Percentiles rank a stretch among this genome's conserved stretches.
Conservation (phyloP, 2,329 filamentous ascomycete genomes). For the Orbilia ellipsospora region DNA sequence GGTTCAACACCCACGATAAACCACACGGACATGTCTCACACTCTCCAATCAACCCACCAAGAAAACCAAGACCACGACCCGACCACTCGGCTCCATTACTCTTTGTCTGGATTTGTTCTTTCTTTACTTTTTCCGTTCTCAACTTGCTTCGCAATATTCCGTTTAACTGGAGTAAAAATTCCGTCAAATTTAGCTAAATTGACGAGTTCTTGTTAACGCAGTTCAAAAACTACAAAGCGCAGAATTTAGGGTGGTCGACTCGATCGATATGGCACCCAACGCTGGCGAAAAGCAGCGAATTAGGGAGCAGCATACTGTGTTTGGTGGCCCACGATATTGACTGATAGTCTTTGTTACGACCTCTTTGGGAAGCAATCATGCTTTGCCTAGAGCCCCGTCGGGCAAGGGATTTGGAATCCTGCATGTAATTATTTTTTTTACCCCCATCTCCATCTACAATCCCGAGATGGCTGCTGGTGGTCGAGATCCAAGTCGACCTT, state of each 20-base stretch:
- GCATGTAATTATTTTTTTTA: constrained; percentile 36
- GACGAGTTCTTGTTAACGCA: not conserved
- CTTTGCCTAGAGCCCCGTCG: constrained; percentile 49
- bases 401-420: constrained; percentile 54
- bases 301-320: constrained; percentile 21
- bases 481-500: constrained; percentile 38
- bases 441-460: constrained; percentile 32
- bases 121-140: constrained; percentile 7
- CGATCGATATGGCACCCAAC: constrained; percentile 1
- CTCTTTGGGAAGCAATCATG: constrained; percentile 45
- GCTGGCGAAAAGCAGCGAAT: constrained; percentile 33
- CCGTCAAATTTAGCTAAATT: constrained; percentile 36
- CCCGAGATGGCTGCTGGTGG: constrained; percentile 30
- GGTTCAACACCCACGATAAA: constrained; percentile 52
- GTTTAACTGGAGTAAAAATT: constrained; percentile 38
- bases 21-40: constrained; percentile 49
- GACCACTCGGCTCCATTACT: constrained; percentile 45
- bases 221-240: constrained; percentile 11
- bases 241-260: constrained; percentile 30
- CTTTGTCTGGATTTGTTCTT: constrained; percentile 20
- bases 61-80: constrained; percentile 53
- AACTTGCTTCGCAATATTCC: constrained; percentile 29
- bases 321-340: constrained; percentile 41
- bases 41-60: constrained; percentile 44
- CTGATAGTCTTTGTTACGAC: constrained; percentile 51